A percentile compares a stretch with the other conserved stretches of the same genome.
Evolutionary conservation across 257 asterid species (phyloP).

Genomic region (Jacaranda copaia): DNA sequence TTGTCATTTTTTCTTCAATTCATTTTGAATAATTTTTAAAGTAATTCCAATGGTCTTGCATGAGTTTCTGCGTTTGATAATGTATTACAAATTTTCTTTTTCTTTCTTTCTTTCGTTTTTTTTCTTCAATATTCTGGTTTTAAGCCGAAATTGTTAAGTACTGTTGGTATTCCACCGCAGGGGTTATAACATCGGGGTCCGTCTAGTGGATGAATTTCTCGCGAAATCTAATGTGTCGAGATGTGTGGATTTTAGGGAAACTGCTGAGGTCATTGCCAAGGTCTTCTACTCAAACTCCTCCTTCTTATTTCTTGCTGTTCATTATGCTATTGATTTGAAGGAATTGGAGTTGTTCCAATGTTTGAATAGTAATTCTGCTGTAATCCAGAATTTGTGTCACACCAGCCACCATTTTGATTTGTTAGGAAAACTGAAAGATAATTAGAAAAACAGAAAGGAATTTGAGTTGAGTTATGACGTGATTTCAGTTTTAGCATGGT

Average conservation of each 20-base stretch:
- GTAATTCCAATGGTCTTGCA: neutral
- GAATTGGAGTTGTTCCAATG: neutral
- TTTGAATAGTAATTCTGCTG: neutral
- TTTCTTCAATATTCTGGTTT: neutral
- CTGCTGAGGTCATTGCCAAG: constrained; percentile 98
- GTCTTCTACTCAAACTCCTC: constrained; percentile 42
- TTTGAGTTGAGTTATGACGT: neutral
- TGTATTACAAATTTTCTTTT: neutral
- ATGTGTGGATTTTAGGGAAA: constrained; percentile 94
- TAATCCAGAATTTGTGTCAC: constrained; percentile 3
- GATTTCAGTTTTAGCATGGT: constrained; percentile 25
- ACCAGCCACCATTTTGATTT: neutral
- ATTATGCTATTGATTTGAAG: constrained; percentile 30
- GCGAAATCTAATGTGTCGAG: constrained; percentile 90
- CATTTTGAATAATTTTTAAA: neutral
- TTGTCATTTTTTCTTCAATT: neutral
- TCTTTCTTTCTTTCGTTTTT: too few relatives aligned
- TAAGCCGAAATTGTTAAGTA: constrained; percentile 11
- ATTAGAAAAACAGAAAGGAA: neutral
- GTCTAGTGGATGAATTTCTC: constrained; percentile 89
- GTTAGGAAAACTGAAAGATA: neutral
- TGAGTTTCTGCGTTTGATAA: neutral
- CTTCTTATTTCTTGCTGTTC: neutral
- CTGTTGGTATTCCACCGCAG: constrained; percentile 48
- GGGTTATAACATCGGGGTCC: constrained; percentile 92